Evolutionary conservation across 1,139 yeast genomes (phyloP), one percentile per base, ranked within the genome.

Genomic region (Yamadazyma diospyri): DNA sequence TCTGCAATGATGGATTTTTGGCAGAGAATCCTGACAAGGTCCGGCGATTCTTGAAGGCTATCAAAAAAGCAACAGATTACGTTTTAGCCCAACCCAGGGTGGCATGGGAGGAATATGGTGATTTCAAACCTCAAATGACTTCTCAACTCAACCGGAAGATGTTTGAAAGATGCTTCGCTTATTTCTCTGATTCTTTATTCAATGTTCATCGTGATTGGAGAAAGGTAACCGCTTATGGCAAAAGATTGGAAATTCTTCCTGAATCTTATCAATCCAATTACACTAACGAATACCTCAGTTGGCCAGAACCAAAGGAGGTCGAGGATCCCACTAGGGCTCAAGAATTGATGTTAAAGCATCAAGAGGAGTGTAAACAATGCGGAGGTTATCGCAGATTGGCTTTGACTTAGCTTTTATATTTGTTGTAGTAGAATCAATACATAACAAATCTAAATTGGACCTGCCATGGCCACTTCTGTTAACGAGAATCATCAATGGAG

Each of bases 181-280:
- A 73, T 57, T 63, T 74, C 46, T 71, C 78, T 16, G 73, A 61
- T 11, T 65, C 76, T 5, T 62, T 72, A 48, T 70, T 62, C 57
- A 73, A 73, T 41, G 79, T 72, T 33, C 70, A 69, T 47, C 67
- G 79, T 46, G 79, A 73, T 52, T 73, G 79, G 78, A 61, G 54
- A 35, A 73, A 73, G 57, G 79, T 73, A 36, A 73, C 75, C 37
- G 64, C 65, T 32, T 73, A 73, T 45, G 78, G 78, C 39, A 72
- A 73, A 55, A 64, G 79, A 50, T 60, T 73, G 49, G 69, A 68
- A 22, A 70, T 73, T 36, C 59, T 73, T 46, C 78, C 77, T 26
- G 47, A 43, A n/a, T 74, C 68, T 41, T 73, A 69, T 48, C 47
- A 49, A 38, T 58, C 79, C 36, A 73, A 73, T 55, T 73, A 72